Evolutionary conservation across 768 basidiomycete species (phyloP).

Genomic region (Leccinum pellstonianum): DNA sequence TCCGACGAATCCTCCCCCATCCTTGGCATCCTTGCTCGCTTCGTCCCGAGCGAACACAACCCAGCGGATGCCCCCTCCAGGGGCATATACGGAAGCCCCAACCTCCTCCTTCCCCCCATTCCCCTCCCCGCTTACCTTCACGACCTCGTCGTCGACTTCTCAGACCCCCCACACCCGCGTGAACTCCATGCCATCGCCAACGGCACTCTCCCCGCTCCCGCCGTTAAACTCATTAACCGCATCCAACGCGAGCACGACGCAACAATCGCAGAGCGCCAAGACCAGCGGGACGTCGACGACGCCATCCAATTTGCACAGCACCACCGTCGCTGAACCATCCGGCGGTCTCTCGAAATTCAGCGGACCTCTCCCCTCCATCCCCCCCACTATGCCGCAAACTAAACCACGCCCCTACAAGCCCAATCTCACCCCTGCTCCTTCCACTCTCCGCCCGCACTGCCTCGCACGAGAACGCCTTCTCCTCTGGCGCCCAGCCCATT

Average conservation of each 20-base stretch:
- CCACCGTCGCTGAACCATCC: no score
- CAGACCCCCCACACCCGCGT: neutral
- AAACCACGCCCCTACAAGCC: no score
- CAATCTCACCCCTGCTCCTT: no score
- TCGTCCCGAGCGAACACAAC: neutral
- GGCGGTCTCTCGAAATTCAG: no score
- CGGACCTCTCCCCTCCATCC: no score
- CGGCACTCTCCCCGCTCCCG: neutral
- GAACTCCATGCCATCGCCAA: neutral
- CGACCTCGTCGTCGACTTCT: neutral
- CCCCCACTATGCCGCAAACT: no score
- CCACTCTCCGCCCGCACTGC: no score
- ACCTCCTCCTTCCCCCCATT: neutral
- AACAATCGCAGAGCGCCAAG: neutral
- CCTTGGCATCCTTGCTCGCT: neutral
- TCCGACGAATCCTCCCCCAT: neutral
- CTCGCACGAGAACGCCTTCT: no score
- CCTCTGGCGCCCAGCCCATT: no score
- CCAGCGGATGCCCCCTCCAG: neutral
- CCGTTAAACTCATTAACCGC: neutral
- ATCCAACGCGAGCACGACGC: neutral
- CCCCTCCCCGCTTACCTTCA: neutral
- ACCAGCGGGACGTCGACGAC: neutral
- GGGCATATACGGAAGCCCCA: neutral
- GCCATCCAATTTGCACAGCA: no score